phyloP scores from a whole-genome alignment of 768 basidiomycete species.

The Trametes gibbosa region DNA sequence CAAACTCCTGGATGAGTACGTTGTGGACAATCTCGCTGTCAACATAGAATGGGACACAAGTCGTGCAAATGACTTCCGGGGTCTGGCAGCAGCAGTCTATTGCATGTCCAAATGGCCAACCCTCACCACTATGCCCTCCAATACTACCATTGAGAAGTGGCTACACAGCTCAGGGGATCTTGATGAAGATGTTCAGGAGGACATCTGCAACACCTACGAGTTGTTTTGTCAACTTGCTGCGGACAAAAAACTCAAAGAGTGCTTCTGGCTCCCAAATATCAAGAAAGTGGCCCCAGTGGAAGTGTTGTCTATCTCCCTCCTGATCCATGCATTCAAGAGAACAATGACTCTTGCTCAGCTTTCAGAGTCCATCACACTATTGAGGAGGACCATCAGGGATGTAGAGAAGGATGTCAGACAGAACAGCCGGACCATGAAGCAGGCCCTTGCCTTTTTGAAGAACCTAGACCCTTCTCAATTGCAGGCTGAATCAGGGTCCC shows the following conservation, averaged over 20 bases:
- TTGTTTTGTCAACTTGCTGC: slow-evolving; percentile 46
- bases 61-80: slow-evolving; percentile 38
- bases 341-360: slow-evolving; percentile 39
- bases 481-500: background rate
- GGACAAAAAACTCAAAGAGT: slow-evolving; percentile 32
- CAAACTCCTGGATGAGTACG: slow-evolving; percentile 46
- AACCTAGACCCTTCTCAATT: slow-evolving; percentile 18
- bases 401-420: slow-evolving; percentile 63
- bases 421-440: slow-evolving; percentile 56
- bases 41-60: slow-evolving; percentile 36
- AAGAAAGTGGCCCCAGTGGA: slow-evolving; percentile 67
- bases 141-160: slow-evolving; percentile 26
- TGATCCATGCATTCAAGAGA: slow-evolving; percentile 52
- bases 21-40: slow-evolving; percentile 37
- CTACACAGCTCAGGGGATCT: slow-evolving; percentile 30
- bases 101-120: slow-evolving; percentile 28
- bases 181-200: slow-evolving; percentile 28
- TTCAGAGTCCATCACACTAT: slow-evolving; percentile 41
- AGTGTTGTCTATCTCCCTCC: slow-evolving; percentile 53
- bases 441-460: slow-evolving; percentile 52
- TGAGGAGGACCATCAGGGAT: slow-evolving; percentile 55
- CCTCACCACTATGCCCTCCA: slow-evolving; percentile 6
- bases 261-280: slow-evolving; percentile 35
- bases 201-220: slow-evolving; percentile 42
- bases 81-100: slow-evolving; percentile 31